Percentiles rank a stretch among this genome's conserved stretches.
phyloP scores from a whole-genome alignment of 2,329 filamentous ascomycete genomes.

The Sporothrix luriei region DNA sequence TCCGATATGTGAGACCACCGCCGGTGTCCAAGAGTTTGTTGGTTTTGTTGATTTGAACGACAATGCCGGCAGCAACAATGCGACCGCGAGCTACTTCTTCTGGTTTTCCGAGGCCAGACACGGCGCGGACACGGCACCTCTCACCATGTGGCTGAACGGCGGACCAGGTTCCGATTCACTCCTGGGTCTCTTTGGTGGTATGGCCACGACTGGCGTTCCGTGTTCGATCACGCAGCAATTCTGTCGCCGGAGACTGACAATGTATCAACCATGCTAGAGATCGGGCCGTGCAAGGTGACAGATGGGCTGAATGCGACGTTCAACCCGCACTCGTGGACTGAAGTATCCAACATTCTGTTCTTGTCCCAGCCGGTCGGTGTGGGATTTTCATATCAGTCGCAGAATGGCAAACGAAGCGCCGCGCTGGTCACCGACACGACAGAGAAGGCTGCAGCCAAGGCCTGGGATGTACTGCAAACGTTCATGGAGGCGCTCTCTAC shows the following conservation, averaged over 20 bases:
- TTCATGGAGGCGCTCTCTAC: constrained; percentile 51
- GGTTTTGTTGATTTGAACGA: constrained; percentile 58
- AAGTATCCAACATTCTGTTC: constrained; percentile 61
- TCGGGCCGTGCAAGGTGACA: constrained; percentile 46
- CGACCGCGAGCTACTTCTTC: constrained; percentile 65
- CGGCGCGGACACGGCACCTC: constrained; percentile 34
- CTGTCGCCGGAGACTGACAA: neutral
- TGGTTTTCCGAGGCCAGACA: constrained; percentile 55
- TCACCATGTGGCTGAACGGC: constrained; percentile 38
- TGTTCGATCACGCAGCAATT: too few relatives aligned
- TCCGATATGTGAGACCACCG: constrained; percentile 58
- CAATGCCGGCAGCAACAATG: neutral
- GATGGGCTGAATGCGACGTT: constrained; percentile 52
- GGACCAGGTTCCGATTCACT: constrained; percentile 35
- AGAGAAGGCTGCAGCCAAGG: constrained; percentile 32
- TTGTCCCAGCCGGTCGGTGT: constrained; percentile 58
- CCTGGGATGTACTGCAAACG: constrained; percentile 38
- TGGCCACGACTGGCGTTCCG: too few relatives aligned
- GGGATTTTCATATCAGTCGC: constrained; percentile 41
- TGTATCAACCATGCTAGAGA: constrained; percentile 25
- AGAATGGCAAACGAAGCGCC: neutral
- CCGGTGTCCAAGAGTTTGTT: constrained; percentile 57
- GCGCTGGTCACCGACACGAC: constrained; percentile 42
- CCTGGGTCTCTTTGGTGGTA: constrained; percentile 30
- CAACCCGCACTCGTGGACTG: constrained; percentile 60